Base-by-base conservation (phyloP, 352 stramenopile species). In the Thalassiosira mediterranea region DNA sequence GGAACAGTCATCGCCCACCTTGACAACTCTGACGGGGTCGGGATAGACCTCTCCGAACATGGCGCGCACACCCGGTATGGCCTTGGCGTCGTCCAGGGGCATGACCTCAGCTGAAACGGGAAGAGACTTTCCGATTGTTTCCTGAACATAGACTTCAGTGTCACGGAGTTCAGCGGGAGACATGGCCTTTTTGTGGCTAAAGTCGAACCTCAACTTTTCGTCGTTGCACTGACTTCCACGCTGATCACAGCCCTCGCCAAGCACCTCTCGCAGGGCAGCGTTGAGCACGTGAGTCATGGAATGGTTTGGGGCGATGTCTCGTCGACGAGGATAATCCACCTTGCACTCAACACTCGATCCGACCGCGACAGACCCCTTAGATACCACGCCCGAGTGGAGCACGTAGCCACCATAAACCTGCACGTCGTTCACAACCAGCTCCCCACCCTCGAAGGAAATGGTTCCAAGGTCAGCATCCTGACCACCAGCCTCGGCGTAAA, bases 281-380 rank as follows among this genome's bases (percentile, higher is more conserved):
- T 99, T 99, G 48, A 99, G 91, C 47, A 99, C 93, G 89, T 99
- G 97, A 28, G 97, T 99, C 96, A 99, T 99, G 56, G 96, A 98
- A 88, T 99, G 97, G 84, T 99, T 99, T 5, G 96, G 96, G 31
- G 96, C 96, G 52, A 99, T 89, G 79, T 95, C 93, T 71, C 90
- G 83, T 72, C 97, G 92, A 44, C 95, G 90, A 44, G 87, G 81
- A 64, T 98, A 99, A 88, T 99, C 96, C 3, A 99, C 97, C 42
- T 95, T 64, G 40, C 90, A 95, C 47, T 90, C 86, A 5, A 98
- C 93, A 2, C 67, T 61, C 67, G 96, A 90, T 44, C 95, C 95
- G 37, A 98, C 91, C 64, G 79, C 68, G 19, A 93, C 61, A 23
- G 54, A 70, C 53, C 81, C 83, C 44, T 88, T 63, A 46, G 74